These are phyloP conservation scores for Calophaca sinica DNA, from an alignment of 306 rosid genomes.

Conservation along the genomic window DNA sequence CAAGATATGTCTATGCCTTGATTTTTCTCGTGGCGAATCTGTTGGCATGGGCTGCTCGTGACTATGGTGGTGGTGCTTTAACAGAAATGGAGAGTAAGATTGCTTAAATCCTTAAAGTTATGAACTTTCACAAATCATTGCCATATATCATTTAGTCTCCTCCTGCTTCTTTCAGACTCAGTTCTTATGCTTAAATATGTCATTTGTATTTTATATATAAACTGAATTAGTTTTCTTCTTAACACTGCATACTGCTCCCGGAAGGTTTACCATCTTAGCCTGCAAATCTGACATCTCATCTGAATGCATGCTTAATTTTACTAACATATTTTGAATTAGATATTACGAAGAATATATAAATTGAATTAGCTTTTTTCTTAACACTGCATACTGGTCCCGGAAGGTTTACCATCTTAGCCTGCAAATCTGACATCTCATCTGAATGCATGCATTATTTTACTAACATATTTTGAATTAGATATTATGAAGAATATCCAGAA, in stretches of 20 bases:
- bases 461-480: conserved; percentile 5
- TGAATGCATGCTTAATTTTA: too few species aligned
- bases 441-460: conserved; percentile 27
- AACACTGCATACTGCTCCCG: not conserved
- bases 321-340: too few species aligned
- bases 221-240: conserved; percentile 10
- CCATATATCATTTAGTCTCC: conserved; percentile 30
- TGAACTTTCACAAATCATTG: conserved; percentile 11
- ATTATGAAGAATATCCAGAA: not conserved
- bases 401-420: too few species aligned
- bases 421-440: not conserved
- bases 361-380: too few species aligned
- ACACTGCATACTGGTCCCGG: too few species aligned
- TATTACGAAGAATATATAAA: too few species aligned
- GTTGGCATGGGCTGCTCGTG: conserved; percentile 95
- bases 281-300: too few species aligned
- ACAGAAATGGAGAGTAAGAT: conserved; percentile 89
- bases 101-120: conserved; percentile 30
- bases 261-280: conserved; percentile 4
- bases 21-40: conserved; percentile 79
- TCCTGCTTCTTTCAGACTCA: conserved; percentile 18
- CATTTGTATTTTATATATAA: too few species aligned
- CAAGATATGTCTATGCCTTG: conserved; percentile 86
- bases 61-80: conserved; percentile 72
- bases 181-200: conserved; percentile 14